Percentiles rank a stretch among this genome's conserved stretches.
Conservation (phyloP, 2,329 filamentous ascomycete genomes). For the Phaeophleospora eucalypticola region DNA sequence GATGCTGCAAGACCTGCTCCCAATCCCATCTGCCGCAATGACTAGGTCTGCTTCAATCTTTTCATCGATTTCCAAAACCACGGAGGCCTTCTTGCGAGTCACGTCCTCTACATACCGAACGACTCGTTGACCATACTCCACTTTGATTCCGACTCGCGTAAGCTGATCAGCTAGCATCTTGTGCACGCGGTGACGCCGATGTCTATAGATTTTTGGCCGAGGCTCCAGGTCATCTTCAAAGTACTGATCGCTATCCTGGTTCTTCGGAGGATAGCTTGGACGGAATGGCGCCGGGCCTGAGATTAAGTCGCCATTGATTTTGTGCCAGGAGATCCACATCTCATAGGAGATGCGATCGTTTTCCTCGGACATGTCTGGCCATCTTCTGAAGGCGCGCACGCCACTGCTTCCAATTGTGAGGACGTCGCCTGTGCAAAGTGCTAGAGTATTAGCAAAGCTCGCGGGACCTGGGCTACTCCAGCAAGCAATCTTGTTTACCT, state of each 20-base stretch:
- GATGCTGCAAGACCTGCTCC: conserved; percentile 41
- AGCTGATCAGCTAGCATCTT: conserved; percentile 43
- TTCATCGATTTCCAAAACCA: conserved; percentile 36
- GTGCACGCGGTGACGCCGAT: background rate
- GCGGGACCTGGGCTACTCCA: too few species aligned
- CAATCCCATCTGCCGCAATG: conserved; percentile 37
- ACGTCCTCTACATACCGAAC: conserved; percentile 45
- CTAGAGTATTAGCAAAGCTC: too few species aligned
- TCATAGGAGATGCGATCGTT: conserved; percentile 1
- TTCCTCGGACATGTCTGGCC: conserved; percentile 1
- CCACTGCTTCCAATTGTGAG: background rate
- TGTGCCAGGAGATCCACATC: conserved; percentile 2
- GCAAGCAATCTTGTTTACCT: background rate
- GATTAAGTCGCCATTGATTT: background rate
- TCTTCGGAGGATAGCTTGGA: background rate
- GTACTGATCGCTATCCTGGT: background rate
- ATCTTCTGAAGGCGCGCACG: background rate
- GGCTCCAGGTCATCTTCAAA: background rate
- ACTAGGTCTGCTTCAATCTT: conserved; percentile 39
- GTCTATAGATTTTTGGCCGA: background rate
- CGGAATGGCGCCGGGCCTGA: background rate
- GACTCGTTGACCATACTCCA: conserved; percentile 40
- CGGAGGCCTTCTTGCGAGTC: conserved; percentile 19
- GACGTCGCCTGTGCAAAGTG: background rate
- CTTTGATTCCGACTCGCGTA: conserved; percentile 38